Evolutionary conservation across 768 basidiomycete species (phyloP).

Genomic region (Pholiota microspora): DNA sequence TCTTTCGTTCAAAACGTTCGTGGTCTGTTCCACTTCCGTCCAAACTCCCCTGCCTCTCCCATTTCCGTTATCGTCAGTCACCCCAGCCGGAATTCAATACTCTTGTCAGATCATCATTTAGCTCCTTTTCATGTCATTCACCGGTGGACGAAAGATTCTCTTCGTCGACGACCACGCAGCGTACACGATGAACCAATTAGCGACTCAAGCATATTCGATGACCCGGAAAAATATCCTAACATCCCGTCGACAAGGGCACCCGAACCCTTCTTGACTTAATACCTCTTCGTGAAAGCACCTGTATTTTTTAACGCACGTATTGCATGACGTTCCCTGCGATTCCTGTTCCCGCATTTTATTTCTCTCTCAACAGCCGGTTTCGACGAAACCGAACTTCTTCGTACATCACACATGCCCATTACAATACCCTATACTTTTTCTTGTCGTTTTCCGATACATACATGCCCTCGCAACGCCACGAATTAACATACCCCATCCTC

Average conservation of each 20-base stretch:
- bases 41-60: slow-evolving; percentile 36
- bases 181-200: slow-evolving; percentile 40
- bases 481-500: neutral
- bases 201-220: slow-evolving; percentile 8
- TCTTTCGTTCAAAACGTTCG: slow-evolving; percentile 65
- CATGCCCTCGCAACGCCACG: neutral
- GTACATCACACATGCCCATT: slow-evolving; percentile 18
- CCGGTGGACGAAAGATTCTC: slow-evolving; percentile 49
- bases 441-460: slow-evolving; percentile 4
- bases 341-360: neutral
- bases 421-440: slow-evolving; percentile 8
- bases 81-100: slow-evolving; percentile 13
- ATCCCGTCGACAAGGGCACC: slow-evolving; percentile 7
- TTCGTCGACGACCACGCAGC: slow-evolving; percentile 52
- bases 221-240: slow-evolving; percentile 12
- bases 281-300: slow-evolving; percentile 7
- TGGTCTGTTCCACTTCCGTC: slow-evolving; percentile 53
- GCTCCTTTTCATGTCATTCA: slow-evolving; percentile 32
- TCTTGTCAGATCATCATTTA: slow-evolving; percentile 7
- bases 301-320: neutral
- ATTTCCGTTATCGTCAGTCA: slow-evolving; percentile 20
- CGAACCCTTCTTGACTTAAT: slow-evolving; percentile 10
- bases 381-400: slow-evolving; percentile 7
- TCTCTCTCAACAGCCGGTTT: neutral
- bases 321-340: neutral